Evolutionary conservation across 805 yeast species (phyloP), one percentile per base, ranked within the genome.

Genomic region (Nakazawaea holstii): DNA sequence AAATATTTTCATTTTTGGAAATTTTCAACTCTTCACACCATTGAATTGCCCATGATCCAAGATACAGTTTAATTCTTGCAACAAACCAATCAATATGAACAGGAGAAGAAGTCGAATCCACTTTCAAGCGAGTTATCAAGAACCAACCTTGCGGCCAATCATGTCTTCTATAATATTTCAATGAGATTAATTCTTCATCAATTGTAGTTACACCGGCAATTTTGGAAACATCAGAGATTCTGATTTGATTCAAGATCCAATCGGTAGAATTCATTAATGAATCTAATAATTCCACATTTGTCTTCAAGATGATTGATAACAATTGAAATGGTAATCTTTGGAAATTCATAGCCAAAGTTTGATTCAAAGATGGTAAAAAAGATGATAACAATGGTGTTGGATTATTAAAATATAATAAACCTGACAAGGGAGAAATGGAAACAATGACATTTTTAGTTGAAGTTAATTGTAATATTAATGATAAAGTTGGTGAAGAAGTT

Each of bases 141-240:
- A 77, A 75, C 83, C 83, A 79, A 39, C 76, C 73, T 9, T 73
- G 60, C 0, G 82, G 82, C 83, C 83, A 79, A 49, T 72, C 74
- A 46, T 68, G 70, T 26, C 78, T 61, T 28, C 80, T 60, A 55
- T 70, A 78, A 51, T 73, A 73, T 20, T 51, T 53, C 11, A 65
- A 43, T 6, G 56, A 51, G 13, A 59, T 51, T 24, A 65, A 51
- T 31, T 58, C 57, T 14, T 50, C 51, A 2, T 54, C 52, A 4
- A 55, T 39, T 11, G 9, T 15, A 9, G 6, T 17, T 6, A 13
- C 11, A n/a, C n/a, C n/a, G n/a, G 32, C 3, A 8, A 45, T 35
- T 17, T 45, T 40, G 1, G 44, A 40, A 4, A 35, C 69, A 2
- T 71, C 69, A 2, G 71, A 65, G 28, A 86, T 56, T 30, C 65